Evolutionary conservation across 352 stramenopile genomes (phyloP).

Genomic region (Phytopythium oedochilum): DNA sequence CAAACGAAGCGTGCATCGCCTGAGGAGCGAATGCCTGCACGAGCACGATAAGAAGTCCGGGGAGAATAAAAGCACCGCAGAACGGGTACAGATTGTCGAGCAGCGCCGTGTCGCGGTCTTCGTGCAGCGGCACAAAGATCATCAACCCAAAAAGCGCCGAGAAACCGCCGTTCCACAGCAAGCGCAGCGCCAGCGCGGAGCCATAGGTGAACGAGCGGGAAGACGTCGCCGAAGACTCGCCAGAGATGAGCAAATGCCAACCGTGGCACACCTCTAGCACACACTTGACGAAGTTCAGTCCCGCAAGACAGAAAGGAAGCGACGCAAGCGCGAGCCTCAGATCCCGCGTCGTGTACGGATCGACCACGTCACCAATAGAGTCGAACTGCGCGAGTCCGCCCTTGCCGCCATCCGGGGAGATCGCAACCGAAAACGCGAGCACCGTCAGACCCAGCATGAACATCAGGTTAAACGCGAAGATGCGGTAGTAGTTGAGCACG

Average conservation of each 20-base stretch:
- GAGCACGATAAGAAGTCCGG: conserved; percentile 45
- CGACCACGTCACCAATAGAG: conserved; percentile 46
- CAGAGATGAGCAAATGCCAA: conserved; percentile 51
- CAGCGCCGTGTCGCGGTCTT: conserved; percentile 37
- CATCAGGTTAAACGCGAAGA: conserved; percentile 83
- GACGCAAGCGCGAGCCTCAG: conserved; percentile 48
- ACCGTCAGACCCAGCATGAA: conserved; percentile 54
- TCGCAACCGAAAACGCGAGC: conserved; percentile 44
- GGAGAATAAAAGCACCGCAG: conserved; percentile 39
- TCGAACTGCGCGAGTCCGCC: conserved; percentile 47
- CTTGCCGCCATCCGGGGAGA: conserved; percentile 57
- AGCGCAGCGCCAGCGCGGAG: conserved; percentile 33
- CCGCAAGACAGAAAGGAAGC: conserved; percentile 42
- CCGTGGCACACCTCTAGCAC: conserved; percentile 61
- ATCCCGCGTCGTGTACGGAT: conserved; percentile 44
- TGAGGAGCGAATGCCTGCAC: conserved; percentile 48
- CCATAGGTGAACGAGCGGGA: conserved; percentile 63
- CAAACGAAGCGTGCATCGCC: conserved; percentile 46
- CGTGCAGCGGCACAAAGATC: conserved; percentile 54
- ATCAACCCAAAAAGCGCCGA: conserved; percentile 46
- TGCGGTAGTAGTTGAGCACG: conserved; percentile 76
- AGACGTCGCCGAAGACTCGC: conserved; percentile 40
- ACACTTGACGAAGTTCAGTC: conserved; percentile 54
- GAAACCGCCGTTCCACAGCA: conserved; percentile 66
- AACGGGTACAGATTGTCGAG: conserved; percentile 39